These are phyloP conservation scores for Trypanosoma mega DNA, from an alignment of 208 protist genomes.

Conservation along the genomic window DNA sequence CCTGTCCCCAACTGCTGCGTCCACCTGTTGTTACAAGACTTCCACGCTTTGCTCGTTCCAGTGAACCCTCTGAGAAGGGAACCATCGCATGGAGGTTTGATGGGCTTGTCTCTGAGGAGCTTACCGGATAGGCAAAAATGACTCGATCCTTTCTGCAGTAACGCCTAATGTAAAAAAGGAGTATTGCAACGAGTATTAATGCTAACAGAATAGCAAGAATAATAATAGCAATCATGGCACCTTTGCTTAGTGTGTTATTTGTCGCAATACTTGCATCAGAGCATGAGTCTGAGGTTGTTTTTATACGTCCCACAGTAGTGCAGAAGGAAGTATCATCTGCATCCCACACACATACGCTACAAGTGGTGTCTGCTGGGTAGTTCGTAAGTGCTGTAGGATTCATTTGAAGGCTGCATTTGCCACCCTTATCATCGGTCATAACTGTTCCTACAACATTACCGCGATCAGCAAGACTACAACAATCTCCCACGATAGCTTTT, in stretches of 20 bases:
- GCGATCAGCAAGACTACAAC: constrained; percentile 39
- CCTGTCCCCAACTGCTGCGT: no score
- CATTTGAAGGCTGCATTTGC: constrained; percentile 39
- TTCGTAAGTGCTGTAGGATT: constrained; percentile 18
- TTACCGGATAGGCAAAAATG: neutral
- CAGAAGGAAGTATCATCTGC: constrained; percentile 44
- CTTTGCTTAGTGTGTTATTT: constrained; percentile 28
- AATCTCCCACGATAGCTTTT: constrained; percentile 49
- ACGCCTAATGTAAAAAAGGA: constrained; percentile 37
- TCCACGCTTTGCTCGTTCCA: no score
- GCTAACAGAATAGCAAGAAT: constrained; percentile 32
- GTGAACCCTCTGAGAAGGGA: no score
- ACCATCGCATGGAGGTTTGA: no score
- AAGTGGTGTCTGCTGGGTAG: constrained; percentile 31
- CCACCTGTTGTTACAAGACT: no score
- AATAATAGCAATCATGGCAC: constrained; percentile 36
- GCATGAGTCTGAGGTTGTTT: constrained; percentile 33
- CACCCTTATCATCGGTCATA: constrained; percentile 20
- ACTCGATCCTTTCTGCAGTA: constrained; percentile 31
- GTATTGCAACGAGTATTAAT: constrained; percentile 33
- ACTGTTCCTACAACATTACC: constrained; percentile 28
- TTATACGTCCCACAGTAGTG: constrained; percentile 36
- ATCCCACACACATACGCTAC: constrained; percentile 59
- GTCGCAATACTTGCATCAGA: neutral
- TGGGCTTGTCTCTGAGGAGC: no score